Percentiles rank a stretch among this genome's conserved stretches.
phyloP scores from a whole-genome alignment of 2,329 filamentous ascomycete genomes.

The Trichophyton verrucosum region DNA sequence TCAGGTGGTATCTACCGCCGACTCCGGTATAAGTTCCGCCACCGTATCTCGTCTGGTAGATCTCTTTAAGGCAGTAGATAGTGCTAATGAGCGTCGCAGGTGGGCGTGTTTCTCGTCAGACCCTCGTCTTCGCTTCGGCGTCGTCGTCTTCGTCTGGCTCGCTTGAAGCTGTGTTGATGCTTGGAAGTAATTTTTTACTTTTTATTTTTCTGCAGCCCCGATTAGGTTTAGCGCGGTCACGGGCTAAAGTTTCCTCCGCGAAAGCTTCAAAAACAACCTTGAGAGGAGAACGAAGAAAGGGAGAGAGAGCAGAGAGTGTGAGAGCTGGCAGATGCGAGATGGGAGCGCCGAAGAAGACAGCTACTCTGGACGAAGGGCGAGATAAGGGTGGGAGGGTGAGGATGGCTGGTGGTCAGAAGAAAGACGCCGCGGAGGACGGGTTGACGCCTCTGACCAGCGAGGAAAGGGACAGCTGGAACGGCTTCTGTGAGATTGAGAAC shows the following conservation, averaged over 20 bases:
- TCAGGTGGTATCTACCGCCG: neutral
- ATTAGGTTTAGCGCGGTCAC: neutral
- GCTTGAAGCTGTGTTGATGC: neutral
- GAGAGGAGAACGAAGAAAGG: neutral
- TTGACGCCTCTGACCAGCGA: neutral
- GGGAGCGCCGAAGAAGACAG: neutral
- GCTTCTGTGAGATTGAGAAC: constrained; percentile 63
- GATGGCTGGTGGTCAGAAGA: constrained; percentile 24
- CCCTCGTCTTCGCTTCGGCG: too few relatives aligned
- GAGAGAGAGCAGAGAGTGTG: neutral
- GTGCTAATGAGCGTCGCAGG: neutral
- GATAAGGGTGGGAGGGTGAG: constrained; percentile 13
- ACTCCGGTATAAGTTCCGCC: neutral
- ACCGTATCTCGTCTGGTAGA: neutral
- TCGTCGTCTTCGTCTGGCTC: neutral
- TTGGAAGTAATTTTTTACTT: neutral
- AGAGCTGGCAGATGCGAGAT: neutral
- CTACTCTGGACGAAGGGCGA: neutral
- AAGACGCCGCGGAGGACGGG: constrained; percentile 1
- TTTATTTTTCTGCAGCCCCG: neutral
- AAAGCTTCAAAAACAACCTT: neutral
- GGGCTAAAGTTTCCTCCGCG: neutral
- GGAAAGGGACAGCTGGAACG: constrained; percentile 25
- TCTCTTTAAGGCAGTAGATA: neutral
- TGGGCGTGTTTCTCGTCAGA: neutral